Evolutionary conservation across 805 yeast species (phyloP).

Genomic region (Wickerhamomyces hampshirensis): DNA sequence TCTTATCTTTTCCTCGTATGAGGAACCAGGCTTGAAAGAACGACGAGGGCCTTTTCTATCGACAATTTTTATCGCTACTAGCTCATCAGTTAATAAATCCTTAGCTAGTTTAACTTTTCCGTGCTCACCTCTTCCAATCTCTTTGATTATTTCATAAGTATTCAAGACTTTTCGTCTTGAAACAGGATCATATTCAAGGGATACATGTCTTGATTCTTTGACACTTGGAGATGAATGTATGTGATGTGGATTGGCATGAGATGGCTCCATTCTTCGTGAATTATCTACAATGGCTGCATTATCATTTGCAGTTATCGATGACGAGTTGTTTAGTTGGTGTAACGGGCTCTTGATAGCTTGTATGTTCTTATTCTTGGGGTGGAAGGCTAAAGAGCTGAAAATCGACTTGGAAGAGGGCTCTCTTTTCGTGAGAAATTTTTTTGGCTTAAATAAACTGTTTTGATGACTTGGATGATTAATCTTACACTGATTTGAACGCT

Average conservation of each 20-base stretch:
- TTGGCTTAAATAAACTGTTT: constrained; percentile 24
- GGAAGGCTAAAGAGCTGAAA: constrained; percentile 11
- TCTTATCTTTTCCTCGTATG: constrained; percentile 69
- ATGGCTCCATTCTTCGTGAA: constrained; percentile 21
- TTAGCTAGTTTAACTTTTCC: constrained; percentile 95
- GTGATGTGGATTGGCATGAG: constrained; percentile 30
- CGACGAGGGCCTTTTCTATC: constrained; percentile 55
- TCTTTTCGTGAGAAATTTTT: background rate
- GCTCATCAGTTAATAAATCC: constrained; percentile 54
- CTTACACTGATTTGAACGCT: constrained; percentile 35
- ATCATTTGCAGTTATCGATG: background rate
- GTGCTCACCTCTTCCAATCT: constrained; percentile 94
- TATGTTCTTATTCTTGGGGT: constrained; percentile 8
- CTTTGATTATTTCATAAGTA: constrained; percentile 82
- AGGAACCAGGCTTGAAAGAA: constrained; percentile 36
- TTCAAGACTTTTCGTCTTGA: constrained; percentile 77
- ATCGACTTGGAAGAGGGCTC: constrained; percentile 16
- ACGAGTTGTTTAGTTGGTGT: constrained; percentile 3
- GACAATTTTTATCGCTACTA: constrained; percentile 92
- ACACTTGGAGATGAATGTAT: constrained; percentile 39
- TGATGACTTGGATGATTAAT: constrained; percentile 39
- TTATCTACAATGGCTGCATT: background rate
- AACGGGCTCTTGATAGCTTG: constrained; percentile 17
- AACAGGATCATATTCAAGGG: constrained; percentile 84
- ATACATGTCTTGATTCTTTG: constrained; percentile 77